Evolutionary conservation across 1,284 basidiomycete species (phyloP), one percentile per base, ranked within the genome.

Genomic region (Rhodotorula sp.): DNA sequence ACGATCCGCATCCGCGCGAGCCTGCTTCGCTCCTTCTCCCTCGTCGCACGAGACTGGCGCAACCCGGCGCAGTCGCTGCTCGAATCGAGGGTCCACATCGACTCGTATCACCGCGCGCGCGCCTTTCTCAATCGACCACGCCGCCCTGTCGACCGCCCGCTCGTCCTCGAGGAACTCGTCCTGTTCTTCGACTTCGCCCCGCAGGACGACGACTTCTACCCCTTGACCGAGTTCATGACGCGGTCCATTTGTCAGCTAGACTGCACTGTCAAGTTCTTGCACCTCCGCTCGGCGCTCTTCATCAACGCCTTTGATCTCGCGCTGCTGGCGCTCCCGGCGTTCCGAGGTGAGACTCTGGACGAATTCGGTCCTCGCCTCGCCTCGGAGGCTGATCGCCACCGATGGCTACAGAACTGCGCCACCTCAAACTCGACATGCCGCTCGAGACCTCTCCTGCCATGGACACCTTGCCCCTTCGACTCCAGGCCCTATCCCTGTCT

Each of bases 101-200:
- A 58, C 49, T 59, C 59, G 49, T 68, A 71, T 20, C 15, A 23
- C 0, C 59, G 48, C 0, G 70, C 70, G 6, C 57, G 26, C 2
- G 39, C 39, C 1, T 71, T 46, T n/a, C 60, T 71, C 48, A 60
- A 65, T 1, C 63, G 70, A 0, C 59, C 59, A 2, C 63, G 67
- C 3, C 49, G n/a, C 3, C 43, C 10, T 43, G 39, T 56, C 7
- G 48, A 56, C 0, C 39, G 67, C 21, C 58, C 58, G 0, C 54
- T 65, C 49, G 60, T 68, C n/a, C n/a, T 71, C 23, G 63, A 71
- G 16, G 70, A 71, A 43, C 56, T 71, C 15, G 63, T 65, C 39
- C 20, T 71, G 16, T 71, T 68, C 23, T 71, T 46, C 63, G 70
- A 71, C 16, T 68, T 71, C 34, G 31, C 34, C 7, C 63, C 66